These are phyloP conservation scores for Antarctomyces pellizariae DNA, from an alignment of 495 filamentous ascomycete genomes.

Conservation along the genomic window DNA sequence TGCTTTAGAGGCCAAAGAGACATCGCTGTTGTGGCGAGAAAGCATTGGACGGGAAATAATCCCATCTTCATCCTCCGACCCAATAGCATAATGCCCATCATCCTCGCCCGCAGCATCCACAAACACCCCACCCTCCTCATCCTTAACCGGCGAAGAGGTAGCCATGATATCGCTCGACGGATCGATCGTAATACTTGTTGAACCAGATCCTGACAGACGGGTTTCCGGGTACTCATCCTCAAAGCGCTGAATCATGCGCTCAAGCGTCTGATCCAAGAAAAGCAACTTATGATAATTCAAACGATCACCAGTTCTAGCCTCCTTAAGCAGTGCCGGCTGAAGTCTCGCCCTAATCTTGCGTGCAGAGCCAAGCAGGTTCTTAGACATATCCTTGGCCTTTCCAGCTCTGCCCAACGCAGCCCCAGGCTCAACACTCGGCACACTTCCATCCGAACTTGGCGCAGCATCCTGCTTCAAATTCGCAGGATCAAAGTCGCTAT, in stretches of 20 bases:
- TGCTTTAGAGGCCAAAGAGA: conserved; percentile 55
- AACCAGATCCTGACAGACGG: conserved; percentile 22
- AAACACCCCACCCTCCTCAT: conserved; percentile 20
- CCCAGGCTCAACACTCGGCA: no score
- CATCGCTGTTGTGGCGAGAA: conserved; percentile 50
- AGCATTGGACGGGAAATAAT: conserved; percentile 22
- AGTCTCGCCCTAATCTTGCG: conserved; percentile 67
- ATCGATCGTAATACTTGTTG: conserved; percentile 7
- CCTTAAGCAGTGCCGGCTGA: conserved; percentile 62
- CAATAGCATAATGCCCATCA: conserved; percentile 16
- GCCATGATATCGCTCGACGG: conserved; percentile 5
- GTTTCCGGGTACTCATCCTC: conserved; percentile 92
- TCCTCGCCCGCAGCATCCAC: conserved; percentile 16
- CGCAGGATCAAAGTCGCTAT: conserved; percentile 4
- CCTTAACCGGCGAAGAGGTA: conserved; percentile 12
- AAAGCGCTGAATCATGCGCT: conserved; percentile 80
- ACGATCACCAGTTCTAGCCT: conserved; percentile 36
- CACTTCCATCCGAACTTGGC: no score
- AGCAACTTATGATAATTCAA: conserved; percentile 64
- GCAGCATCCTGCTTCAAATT: background rate
- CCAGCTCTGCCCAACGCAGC: conserved; percentile 14
- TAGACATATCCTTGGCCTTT: conserved; percentile 81
- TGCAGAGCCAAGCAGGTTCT: conserved; percentile 61
- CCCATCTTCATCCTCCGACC: conserved; percentile 19
- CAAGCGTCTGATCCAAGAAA: conserved; percentile 75